Evolutionary conservation across 768 basidiomycete genomes (phyloP), one percentile per base, ranked within the genome.

Genomic region (Russula compacta): DNA sequence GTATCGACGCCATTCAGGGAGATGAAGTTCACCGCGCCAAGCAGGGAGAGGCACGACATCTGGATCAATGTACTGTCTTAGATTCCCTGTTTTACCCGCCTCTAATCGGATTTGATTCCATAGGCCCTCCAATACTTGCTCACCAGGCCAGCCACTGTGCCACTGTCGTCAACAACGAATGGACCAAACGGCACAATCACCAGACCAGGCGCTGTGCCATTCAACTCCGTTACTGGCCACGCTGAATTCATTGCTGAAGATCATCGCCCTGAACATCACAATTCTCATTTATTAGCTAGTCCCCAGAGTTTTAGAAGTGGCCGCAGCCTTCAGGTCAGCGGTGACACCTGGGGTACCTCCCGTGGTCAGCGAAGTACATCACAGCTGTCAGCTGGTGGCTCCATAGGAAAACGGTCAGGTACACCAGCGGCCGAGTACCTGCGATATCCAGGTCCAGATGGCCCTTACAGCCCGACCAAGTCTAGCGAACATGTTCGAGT

Each of bases 11-110:
- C 92, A 11, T 89, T 93, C 64, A 81, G 95, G 60, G 97, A 99
- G 74, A 97, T 98, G 85, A 95, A 97, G 77, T 87, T 99, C 69
- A 98, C 97, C n/a, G 94, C 94, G 6, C 87, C 89, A 2, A 95
- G 87, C 8, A 90, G 91, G 71, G 97, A 98, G 66, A 81, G 95
- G 56, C 97, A 99, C 70, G 95, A 98, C 67, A 93, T 98, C 63
- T 99, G 97, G 97, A 77, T 92, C 56, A 89, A 86, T 73, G 93
- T 94, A 72, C 61, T 85, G 24, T 52, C 44, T 64, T 42, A 44
- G 64, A 54, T 64, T 35, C 7, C 52, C 61, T 60, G 29, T 58
- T 36, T 60, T 58, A 42, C 43, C 58, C 60, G 35, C 53, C 57
- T 64, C 60, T 64, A 53, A 66, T 40, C 17, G 8, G 8, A 53